These are phyloP conservation scores for Rhizopogon sp. DNA, from an alignment of 768 basidiomycete species.

Conservation along the genomic window DNA sequence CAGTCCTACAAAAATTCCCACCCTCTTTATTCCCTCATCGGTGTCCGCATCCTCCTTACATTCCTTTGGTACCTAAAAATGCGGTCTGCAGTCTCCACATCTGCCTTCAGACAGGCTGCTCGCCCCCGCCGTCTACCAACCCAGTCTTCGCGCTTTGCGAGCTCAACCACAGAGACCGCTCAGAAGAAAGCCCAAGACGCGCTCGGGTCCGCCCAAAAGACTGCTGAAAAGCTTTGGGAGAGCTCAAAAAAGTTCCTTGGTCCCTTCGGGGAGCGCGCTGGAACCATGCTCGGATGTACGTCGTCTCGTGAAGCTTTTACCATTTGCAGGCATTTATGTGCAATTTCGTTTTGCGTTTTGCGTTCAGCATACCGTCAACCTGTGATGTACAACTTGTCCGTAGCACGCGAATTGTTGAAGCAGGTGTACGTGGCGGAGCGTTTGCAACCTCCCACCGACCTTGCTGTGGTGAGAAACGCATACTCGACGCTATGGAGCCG, in stretches of 20 bases:
- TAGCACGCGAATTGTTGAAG: conserved; percentile 70
- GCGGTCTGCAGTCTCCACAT: conserved; percentile 21
- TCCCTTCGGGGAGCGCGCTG: conserved; percentile 48
- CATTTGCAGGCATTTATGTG: neutral
- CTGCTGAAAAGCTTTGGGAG: conserved; percentile 48
- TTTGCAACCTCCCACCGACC: conserved; percentile 54
- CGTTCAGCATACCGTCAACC: conserved; percentile 68
- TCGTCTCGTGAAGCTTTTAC: conserved; percentile 3
- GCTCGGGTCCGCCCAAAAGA: conserved; percentile 53
- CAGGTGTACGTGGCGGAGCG: conserved; percentile 68
- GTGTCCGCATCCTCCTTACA: neutral
- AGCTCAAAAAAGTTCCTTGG: conserved; percentile 43
- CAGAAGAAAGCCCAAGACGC: conserved; percentile 73
- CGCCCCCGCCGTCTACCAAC: conserved; percentile 9
- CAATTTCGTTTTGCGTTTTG: neutral
- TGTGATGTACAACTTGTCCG: conserved; percentile 71
- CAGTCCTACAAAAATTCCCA: conserved; percentile 3
- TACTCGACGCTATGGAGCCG: conserved; percentile 66
- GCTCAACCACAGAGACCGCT: conserved; percentile 39
- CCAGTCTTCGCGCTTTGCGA: conserved; percentile 34
- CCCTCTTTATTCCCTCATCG: conserved; percentile 9
- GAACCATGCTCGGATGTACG: conserved; percentile 53
- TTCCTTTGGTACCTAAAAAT: conserved; percentile 10
- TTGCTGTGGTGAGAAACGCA: conserved; percentile 47
- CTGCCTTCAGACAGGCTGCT: conserved; percentile 17